Evolutionary conservation across 345 rosid genomes (phyloP).

Genomic region (Lepidium aucheri): DNA sequence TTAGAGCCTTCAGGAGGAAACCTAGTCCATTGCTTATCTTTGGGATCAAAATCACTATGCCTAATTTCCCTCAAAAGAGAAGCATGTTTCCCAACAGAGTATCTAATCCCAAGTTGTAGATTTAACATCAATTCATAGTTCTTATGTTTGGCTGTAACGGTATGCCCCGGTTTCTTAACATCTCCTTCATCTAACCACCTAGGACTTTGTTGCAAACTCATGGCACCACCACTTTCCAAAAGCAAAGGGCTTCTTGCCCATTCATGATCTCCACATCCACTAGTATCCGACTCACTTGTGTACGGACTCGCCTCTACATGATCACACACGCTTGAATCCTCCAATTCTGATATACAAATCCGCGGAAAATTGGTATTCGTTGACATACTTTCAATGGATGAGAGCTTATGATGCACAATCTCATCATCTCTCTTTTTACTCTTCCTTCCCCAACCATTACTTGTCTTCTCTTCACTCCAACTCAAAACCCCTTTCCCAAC

Average conservation of each 20-base stretch:
- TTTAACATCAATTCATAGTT: constrained; percentile 65
- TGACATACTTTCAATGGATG: constrained; percentile 41
- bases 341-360: constrained; percentile 59
- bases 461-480: constrained; percentile 32
- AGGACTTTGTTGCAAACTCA: constrained; percentile 44
- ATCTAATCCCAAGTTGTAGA: constrained; percentile 73
- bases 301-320: constrained; percentile 43
- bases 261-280: constrained; percentile 26
- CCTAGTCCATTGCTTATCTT: constrained; percentile 68
- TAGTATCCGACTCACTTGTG: constrained; percentile 25
- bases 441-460: constrained; percentile 26
- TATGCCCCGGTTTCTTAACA: constrained; percentile 54
- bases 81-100: constrained; percentile 65
- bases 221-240: constrained; percentile 24
- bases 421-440: constrained; percentile 23
- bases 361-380: constrained; percentile 43
- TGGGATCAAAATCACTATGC: constrained; percentile 66
- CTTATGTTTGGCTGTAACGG: constrained; percentile 52
- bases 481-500: constrained; percentile 51
- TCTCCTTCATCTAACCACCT: constrained; percentile 45
- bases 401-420: constrained; percentile 48
- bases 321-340: constrained; percentile 47
- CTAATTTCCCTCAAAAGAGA: constrained; percentile 42
- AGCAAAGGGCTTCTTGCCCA: constrained; percentile 18
- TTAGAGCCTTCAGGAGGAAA: constrained; percentile 77